Base-by-base conservation (phyloP, 805 yeast genomes). In the Danielozyma ontarioensis region DNA sequence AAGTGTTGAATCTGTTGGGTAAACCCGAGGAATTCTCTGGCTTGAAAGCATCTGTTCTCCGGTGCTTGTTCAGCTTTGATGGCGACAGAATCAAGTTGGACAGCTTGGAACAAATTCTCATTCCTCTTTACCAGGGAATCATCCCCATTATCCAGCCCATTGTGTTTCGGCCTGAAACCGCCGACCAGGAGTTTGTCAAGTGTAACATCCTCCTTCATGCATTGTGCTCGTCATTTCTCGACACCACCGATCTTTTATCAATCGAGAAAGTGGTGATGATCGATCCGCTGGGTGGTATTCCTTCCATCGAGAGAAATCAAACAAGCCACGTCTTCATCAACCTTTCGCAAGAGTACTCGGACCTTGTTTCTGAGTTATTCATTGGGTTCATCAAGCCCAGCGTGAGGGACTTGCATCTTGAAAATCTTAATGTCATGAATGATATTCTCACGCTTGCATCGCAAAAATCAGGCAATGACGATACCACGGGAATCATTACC, bases 251-350 rank as follows among this genome's bases (percentile, higher is more conserved):
- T 31, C 42, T 68, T 17, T 53, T 68, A n/a, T 65, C 80, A 1
- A 72, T 93, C 27, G 98, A 93, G 42, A 93, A 93, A 45, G 59
- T 90, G 18, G 74, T 90, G 5, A 78, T 80, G 41, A 64, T 93
- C 19, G 97, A 88, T 47, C 75, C 79, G 1, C 53, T 72, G 13
- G 99, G 99, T 2, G 99, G 99, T 0, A 81, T 87, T 5, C 97
- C 97, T 0, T 83, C 94, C 1, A 64, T 78, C 16, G 96, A 87
- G 51, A 69, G 97, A 37, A 74, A 78, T 37, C 77, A 79, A 36
- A 78, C 88, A 3, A 74, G 95, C 13, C 98, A 93, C 56, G 94
- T 93, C 1, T 82, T 83, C 39, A 79, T 90, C 37, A 90, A 93
- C 50, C 58, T 90, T 25, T 72, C 77, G 8, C 97, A 90, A 58